Evolutionary conservation across 2,329 filamentous ascomycete species (phyloP).

Genomic region (Talaromyces amestolkiae): DNA sequence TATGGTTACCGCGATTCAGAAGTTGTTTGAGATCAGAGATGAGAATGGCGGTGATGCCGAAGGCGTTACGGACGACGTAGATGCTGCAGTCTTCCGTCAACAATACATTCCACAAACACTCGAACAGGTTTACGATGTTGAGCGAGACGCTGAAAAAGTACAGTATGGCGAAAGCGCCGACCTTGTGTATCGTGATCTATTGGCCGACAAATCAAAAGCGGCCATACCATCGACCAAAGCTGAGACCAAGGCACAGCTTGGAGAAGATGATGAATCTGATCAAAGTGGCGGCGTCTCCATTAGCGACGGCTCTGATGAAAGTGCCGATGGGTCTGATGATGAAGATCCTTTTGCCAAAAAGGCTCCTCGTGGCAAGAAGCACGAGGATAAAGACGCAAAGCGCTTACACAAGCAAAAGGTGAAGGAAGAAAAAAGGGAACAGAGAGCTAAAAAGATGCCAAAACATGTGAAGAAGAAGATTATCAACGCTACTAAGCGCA

Average conservation of each 20-base stretch:
- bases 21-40: conserved; percentile 60
- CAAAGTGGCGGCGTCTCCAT: conserved; percentile 36
- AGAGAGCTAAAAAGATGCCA: conserved; percentile 91
- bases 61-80: conserved; percentile 61
- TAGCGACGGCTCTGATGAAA: conserved; percentile 42
- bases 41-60: conserved; percentile 52
- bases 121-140: conserved; percentile 93
- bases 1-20: conserved; percentile 63
- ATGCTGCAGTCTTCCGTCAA: conserved; percentile 89
- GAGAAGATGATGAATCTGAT: conserved; percentile 39
- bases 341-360: conserved; percentile 59
- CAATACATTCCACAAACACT: conserved; percentile 96
- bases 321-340: conserved; percentile 36
- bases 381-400: conserved; percentile 89
- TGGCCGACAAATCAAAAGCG: conserved; percentile 59
- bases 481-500: conserved; percentile 51
- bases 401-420: conserved; percentile 83
- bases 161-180: conserved; percentile 72
- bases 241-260: conserved; percentile 27
- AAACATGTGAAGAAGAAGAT: conserved; percentile 94
- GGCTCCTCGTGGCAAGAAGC: conserved; percentile 73
- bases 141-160: conserved; percentile 80
- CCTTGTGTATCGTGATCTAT: conserved; percentile 80
- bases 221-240: neutral
- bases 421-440: conserved; percentile 93